Percentiles rank a stretch among this genome's conserved stretches.
These are phyloP conservation scores for Venturia nashicola DNA, from an alignment of 2,329 filamentous ascomycete species.

Conservation along the genomic window DNA sequence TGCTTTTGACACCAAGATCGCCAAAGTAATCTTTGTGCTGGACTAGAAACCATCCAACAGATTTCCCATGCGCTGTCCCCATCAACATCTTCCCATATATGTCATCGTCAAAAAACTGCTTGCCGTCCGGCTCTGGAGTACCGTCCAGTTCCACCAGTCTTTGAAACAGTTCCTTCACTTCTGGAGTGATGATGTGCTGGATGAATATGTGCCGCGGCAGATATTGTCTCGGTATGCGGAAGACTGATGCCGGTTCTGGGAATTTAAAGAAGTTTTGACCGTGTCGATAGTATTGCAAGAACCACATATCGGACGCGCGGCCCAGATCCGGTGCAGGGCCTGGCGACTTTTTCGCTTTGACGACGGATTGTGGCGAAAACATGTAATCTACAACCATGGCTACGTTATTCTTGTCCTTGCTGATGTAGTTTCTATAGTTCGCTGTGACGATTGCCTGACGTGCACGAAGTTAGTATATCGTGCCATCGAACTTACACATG, in stretches of 20 bases:
- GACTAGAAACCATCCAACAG: not conserved
- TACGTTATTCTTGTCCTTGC: not conserved
- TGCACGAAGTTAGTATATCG: not conserved
- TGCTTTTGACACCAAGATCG: not conserved
- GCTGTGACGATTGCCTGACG: not conserved
- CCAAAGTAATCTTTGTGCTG: constrained; percentile 4
- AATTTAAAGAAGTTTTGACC: not conserved
- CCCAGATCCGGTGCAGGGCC: not conserved
- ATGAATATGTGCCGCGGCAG: not conserved
- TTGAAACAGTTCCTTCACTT: not conserved
- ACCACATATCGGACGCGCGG: not conserved
- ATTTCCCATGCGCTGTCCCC: not conserved
- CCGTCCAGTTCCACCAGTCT: not conserved
- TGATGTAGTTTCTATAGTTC: not conserved
- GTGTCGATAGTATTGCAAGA: not conserved
- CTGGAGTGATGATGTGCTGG: not conserved
- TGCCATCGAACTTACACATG: not conserved
- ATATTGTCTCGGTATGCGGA: not conserved
- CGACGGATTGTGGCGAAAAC: not conserved
- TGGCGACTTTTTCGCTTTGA: not conserved
- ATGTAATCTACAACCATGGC: not conserved
- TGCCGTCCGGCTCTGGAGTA: not conserved
- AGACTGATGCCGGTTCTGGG: not conserved
- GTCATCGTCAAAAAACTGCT: not conserved
- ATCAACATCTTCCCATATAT: not conserved